phyloP scores from a whole-genome alignment of 345 rosid species.

The Pugionium cornutum region DNA sequence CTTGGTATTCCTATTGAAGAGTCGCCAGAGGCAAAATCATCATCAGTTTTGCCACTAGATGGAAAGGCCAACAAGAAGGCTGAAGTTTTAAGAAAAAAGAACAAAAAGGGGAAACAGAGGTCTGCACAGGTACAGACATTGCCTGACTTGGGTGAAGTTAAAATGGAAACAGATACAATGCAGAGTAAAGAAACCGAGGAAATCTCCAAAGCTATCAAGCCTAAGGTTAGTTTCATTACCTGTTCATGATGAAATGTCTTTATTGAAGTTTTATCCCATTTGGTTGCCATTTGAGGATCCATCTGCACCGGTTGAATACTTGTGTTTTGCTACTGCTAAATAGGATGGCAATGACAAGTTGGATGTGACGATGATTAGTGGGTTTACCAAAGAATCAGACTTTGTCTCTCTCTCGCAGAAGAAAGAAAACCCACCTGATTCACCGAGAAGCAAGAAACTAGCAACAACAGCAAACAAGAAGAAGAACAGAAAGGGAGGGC shows the following conservation, averaged over 20 bases:
- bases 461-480: constrained; percentile 55
- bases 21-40: constrained; percentile 40
- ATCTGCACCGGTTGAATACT: constrained; percentile 15
- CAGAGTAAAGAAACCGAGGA: constrained; percentile 45
- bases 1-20: constrained; percentile 64
- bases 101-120: constrained; percentile 63
- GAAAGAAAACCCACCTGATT: constrained; percentile 42
- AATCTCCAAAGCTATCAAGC: constrained; percentile 41
- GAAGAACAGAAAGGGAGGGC: constrained; percentile 92
- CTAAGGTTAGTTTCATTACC: constrained; percentile 43
- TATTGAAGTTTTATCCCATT: constrained; percentile 2
- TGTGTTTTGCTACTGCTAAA: constrained; percentile 20
- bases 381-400: constrained; percentile 43
- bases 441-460: constrained; percentile 47
- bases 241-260: not conserved
- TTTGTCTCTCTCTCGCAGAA: constrained; percentile 46
- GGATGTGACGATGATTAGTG: constrained; percentile 38
- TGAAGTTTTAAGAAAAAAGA: constrained; percentile 59
- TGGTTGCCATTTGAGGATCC: not conserved
- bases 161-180: constrained; percentile 37
- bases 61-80: constrained; percentile 59
- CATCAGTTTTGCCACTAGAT: constrained; percentile 45
- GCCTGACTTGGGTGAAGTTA: constrained; percentile 44
- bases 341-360: constrained; percentile 45
- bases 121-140: constrained; percentile 45